Evolutionary conservation across 345 rosid species (phyloP).

Genomic region (Raphanus raphanistrum): DNA sequence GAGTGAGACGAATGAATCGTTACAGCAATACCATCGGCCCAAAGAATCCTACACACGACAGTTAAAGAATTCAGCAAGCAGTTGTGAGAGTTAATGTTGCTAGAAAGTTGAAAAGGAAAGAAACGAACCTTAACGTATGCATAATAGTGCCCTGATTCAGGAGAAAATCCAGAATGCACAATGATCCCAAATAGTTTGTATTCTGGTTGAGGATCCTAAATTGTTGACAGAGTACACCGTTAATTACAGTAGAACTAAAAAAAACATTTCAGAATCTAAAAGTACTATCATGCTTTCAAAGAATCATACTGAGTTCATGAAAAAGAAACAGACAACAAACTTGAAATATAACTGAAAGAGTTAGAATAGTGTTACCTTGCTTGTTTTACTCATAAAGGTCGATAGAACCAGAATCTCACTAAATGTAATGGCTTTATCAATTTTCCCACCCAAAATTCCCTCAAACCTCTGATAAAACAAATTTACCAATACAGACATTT

Average conservation of each 20-base stretch:
- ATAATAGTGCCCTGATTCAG: conserved; percentile 95
- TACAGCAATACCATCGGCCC: conserved; percentile 94
- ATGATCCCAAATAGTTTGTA: conserved; percentile 94
- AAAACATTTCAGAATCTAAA: neutral
- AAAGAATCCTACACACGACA: conserved; percentile 63
- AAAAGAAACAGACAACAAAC: neutral
- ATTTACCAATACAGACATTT: neutral
- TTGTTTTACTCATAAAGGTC: conserved; percentile 78
- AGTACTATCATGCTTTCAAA: conserved; percentile 11
- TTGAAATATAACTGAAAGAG: conserved; percentile 3
- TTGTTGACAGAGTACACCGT: neutral
- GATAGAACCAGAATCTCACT: conserved; percentile 81
- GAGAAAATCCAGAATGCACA: conserved; percentile 89
- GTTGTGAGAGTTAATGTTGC: conserved; percentile 7
- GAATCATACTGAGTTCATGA: neutral
- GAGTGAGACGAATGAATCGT: conserved; percentile 71
- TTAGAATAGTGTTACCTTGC: conserved; percentile 59
- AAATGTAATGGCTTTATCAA: conserved; percentile 75
- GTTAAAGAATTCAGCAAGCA: conserved; percentile 28
- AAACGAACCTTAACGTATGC: conserved; percentile 85
- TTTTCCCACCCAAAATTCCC: conserved; percentile 79
- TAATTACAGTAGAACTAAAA: neutral
- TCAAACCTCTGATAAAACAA: conserved; percentile 75
- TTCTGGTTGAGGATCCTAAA: conserved; percentile 80
- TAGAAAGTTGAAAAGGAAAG: conserved; percentile 10